These are phyloP conservation scores for Euphorbia celastroides DNA, from an alignment of 441 rosid genomes.

Conservation along the genomic window DNA sequence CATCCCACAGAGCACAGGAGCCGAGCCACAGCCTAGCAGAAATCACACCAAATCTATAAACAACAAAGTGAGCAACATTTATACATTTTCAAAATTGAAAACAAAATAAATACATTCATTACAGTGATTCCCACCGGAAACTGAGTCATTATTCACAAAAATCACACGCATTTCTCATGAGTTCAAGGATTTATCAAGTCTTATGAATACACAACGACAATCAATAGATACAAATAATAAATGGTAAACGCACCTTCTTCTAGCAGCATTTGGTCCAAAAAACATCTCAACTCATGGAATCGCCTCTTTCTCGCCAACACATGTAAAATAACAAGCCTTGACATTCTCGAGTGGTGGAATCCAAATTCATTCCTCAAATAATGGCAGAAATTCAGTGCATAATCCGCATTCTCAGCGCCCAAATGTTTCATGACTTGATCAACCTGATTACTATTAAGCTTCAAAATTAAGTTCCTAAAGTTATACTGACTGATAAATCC, in stretches of 20 bases:
- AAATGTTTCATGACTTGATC: slow-evolving; percentile 39
- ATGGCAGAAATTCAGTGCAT: slow-evolving; percentile 42
- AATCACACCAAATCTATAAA: slow-evolving; percentile 38
- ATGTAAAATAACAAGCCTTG: slow-evolving; percentile 48
- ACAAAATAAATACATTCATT: neutral
- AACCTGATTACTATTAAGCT: slow-evolving; percentile 36
- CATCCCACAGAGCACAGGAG: slow-evolving; percentile 49
- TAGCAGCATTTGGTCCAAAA: slow-evolving; percentile 41
- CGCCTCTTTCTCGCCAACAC: slow-evolving; percentile 41
- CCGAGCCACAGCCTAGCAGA: slow-evolving; percentile 65
- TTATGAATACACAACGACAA: neutral
- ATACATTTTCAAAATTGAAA: neutral
- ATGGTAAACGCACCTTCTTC: slow-evolving; percentile 46
- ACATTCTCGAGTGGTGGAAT: slow-evolving; percentile 49
- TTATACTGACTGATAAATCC: slow-evolving; percentile 27
- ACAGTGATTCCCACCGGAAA: neutral
- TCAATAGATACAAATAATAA: neutral
- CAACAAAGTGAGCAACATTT: slow-evolving; percentile 26
- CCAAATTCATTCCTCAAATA: slow-evolving; percentile 44
- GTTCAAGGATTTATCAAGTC: slow-evolving; percentile 1
- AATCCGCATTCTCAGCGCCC: slow-evolving; percentile 39
- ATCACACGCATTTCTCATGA: neutral
- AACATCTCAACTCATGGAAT: slow-evolving; percentile 39
- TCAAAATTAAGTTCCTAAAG: slow-evolving; percentile 30
- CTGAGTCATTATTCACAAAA: neutral